Conservation (phyloP, 257 asterid species). For the Solanum bulbocastanum region DNA sequence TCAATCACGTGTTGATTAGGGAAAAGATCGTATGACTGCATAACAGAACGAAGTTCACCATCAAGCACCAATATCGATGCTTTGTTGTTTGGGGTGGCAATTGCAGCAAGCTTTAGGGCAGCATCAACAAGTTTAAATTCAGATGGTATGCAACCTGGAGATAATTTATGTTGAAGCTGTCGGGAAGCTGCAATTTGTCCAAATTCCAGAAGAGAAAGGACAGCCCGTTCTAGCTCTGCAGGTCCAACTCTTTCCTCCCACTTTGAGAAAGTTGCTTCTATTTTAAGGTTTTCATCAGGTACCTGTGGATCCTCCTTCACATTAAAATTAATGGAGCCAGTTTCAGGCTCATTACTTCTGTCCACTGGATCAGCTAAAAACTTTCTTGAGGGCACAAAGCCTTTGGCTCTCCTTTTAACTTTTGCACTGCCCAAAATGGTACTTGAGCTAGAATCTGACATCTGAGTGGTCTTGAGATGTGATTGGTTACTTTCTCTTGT, state of each 20-base stretch:
- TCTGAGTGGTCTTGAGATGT: constrained; percentile 40
- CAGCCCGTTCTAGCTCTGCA: constrained; percentile 83
- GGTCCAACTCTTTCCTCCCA: constrained; percentile 97
- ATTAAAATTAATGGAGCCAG: constrained; percentile 15
- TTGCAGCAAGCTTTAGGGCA: constrained; percentile 74
- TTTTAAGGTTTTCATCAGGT: constrained; percentile 52
- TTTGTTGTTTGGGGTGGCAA: constrained; percentile 59
- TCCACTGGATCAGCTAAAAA: constrained; percentile 48
- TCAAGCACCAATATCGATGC: constrained; percentile 42
- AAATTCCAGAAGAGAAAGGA: constrained; percentile 87
- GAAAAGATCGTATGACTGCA: constrained; percentile 42
- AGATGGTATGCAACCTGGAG: constrained; percentile 67
- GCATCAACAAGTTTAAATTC: constrained; percentile 67
- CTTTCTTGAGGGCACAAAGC: constrained; percentile 61
- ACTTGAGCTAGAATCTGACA: constrained; percentile 35
- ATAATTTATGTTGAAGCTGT: constrained; percentile 81
- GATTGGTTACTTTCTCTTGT: constrained; percentile 51
- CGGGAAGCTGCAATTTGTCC: constrained; percentile 87
- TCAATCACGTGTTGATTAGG: constrained; percentile 47
- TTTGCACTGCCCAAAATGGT: constrained; percentile 36
- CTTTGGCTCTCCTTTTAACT: constrained; percentile 76
- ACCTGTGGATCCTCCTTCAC: constrained; percentile 49
- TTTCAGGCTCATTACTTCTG: constrained; percentile 48
- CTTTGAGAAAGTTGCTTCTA: constrained; percentile 64
- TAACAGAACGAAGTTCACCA: constrained; percentile 39